These are phyloP conservation scores for Rhododendron kiyosumense DNA, from an alignment of 148 eudicot genomes.

Conservation along the genomic window DNA sequence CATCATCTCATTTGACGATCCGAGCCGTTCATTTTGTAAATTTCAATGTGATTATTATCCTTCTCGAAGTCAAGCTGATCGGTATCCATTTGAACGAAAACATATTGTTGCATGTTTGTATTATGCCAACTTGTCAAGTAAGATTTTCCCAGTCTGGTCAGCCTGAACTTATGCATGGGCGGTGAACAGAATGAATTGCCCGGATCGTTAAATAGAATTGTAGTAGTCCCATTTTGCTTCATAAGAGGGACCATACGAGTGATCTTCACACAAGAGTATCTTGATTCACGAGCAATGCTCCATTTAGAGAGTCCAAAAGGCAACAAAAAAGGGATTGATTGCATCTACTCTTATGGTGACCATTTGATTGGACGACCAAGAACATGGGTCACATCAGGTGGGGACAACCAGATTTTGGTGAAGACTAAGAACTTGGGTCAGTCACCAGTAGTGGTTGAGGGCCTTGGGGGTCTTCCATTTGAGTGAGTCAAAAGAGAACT, in stretches of 20 bases:
- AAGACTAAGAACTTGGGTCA: neutral
- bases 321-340: neutral
- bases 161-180: neutral
- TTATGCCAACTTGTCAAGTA: neutral
- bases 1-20: neutral
- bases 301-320: neutral
- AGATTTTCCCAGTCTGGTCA: neutral
- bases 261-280: neutral
- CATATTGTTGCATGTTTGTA: neutral
- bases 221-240: neutral
- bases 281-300: neutral
- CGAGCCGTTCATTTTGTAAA: neutral
- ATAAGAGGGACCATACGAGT: neutral
- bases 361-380: neutral
- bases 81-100: neutral
- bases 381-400: slow-evolving; percentile 10
- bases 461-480: neutral
- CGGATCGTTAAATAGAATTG: neutral
- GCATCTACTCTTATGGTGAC: neutral
- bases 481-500: slow-evolving; percentile 6
- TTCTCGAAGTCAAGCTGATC: neutral
- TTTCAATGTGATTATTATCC: neutral
- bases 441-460: neutral
- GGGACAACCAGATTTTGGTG: slow-evolving; percentile 3
- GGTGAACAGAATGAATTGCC: neutral